phyloP scores from a whole-genome alignment of 768 basidiomycete genomes.

The Boletus vinaceobasis region DNA sequence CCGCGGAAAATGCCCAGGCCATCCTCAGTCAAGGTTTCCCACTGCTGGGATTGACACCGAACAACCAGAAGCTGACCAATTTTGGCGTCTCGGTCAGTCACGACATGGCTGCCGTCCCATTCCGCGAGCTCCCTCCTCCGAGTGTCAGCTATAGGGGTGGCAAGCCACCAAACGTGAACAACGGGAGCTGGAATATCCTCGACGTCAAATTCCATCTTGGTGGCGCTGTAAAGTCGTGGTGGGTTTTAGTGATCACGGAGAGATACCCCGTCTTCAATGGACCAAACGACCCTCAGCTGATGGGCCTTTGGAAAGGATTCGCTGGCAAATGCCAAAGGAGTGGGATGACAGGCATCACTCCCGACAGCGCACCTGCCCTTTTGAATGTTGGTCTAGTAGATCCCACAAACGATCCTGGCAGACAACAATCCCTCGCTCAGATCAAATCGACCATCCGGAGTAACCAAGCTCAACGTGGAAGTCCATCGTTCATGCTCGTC shows the following conservation, averaged over 20 bases:
- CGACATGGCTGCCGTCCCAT: constrained; percentile 64
- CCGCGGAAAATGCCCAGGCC: constrained; percentile 51
- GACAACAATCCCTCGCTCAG: constrained; percentile 33
- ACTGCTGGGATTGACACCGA: constrained; percentile 47
- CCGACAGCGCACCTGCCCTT: constrained; percentile 37
- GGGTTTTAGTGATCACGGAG: constrained; percentile 63
- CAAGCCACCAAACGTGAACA: constrained; percentile 38
- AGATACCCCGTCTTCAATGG: constrained; percentile 37
- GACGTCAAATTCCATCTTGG: constrained; percentile 65
- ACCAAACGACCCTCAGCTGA: constrained; percentile 31
- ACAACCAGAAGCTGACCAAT: constrained; percentile 38
- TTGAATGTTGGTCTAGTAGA: constrained; percentile 19
- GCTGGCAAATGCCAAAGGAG: constrained; percentile 49
- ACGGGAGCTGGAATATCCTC: constrained; percentile 77
- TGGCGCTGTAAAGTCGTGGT: constrained; percentile 54
- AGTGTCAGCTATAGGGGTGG: constrained; percentile 51
- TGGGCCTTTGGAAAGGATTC: constrained; percentile 50
- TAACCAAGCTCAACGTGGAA: constrained; percentile 25
- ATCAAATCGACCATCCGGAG: constrained; percentile 43
- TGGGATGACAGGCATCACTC: constrained; percentile 63
- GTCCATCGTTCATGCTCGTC: constrained; percentile 67
- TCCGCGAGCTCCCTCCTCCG: constrained; percentile 61
- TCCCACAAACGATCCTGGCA: constrained; percentile 31
- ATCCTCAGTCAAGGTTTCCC: constrained; percentile 61
- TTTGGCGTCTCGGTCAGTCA: constrained; percentile 57